Conservation (phyloP, 768 basidiomycete species). For the Tephrocybe rancida region DNA sequence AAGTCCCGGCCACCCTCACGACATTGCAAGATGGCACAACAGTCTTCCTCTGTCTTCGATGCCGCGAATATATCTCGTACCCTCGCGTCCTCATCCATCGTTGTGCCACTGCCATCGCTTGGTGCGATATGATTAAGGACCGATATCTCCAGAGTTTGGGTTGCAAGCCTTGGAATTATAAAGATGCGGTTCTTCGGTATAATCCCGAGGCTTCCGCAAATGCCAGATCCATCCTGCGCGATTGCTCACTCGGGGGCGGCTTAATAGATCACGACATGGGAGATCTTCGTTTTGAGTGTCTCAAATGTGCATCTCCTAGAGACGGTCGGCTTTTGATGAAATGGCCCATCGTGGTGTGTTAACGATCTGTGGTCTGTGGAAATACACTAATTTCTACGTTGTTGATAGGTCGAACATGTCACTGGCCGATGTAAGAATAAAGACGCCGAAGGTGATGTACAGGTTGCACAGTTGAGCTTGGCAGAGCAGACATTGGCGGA, state of each 20-base stretch:
- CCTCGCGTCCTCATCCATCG: constrained; percentile 15
- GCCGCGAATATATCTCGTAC: constrained; percentile 3
- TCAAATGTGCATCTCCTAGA: neutral
- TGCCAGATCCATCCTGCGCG: constrained; percentile 5
- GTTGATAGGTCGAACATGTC: no score
- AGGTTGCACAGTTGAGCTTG: neutral
- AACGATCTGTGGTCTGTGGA: neutral
- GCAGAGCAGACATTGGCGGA: neutral
- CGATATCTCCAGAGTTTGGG: constrained; percentile 4
- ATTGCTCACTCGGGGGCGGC: constrained; percentile 5
- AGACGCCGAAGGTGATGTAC: neutral
- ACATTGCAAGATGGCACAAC: constrained; percentile 9
- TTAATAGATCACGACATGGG: neutral
- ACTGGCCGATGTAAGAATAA: no score
- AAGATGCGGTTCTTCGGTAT: constrained; percentile 2
- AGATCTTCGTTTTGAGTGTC: constrained; percentile 20
- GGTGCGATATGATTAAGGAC: neutral
- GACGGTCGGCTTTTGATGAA: constrained; percentile 17
- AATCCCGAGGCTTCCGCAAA: neutral
- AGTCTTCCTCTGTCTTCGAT: constrained; percentile 6
- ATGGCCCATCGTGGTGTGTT: constrained; percentile 15
- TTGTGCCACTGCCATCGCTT: neutral
- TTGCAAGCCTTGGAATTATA: constrained; percentile 8
- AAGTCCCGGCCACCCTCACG: neutral
- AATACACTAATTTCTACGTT: no score